Conservation (phyloP, 805 yeast species). For the Saccharomyces paradoxus region DNA sequence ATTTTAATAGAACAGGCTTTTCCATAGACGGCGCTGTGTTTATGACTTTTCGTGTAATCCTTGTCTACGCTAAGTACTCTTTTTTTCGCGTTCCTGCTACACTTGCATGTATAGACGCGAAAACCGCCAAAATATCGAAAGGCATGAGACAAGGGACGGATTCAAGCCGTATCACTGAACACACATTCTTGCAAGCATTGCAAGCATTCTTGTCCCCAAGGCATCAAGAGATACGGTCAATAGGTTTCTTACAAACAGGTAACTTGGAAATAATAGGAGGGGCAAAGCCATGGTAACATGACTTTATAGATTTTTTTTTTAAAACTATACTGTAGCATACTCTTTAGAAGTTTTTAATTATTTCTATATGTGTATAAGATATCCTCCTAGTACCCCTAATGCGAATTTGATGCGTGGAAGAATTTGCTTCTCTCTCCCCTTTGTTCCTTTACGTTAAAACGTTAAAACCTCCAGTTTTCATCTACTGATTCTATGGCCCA, state of each 20-base stretch:
- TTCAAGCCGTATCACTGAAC: not conserved
- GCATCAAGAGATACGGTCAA: not conserved
- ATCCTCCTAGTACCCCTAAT: not conserved
- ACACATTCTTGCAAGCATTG: not conserved
- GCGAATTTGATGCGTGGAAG: not conserved
- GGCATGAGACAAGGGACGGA: not conserved
- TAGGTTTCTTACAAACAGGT: not conserved
- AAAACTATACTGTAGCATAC: not conserved
- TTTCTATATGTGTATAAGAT: not conserved
- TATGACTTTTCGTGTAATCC: not conserved
- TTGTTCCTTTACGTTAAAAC: slow-evolving; percentile 5
- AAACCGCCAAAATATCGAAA: not conserved
- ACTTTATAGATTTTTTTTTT: not conserved
- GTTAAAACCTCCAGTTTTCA: slow-evolving; percentile 72
- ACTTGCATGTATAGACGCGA: not conserved
- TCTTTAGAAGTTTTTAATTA: not conserved
- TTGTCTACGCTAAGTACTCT: not conserved
- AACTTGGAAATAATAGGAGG: not conserved
- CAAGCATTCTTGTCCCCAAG: not conserved
- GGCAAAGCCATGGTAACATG: not conserved
- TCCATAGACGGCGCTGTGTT: not conserved
- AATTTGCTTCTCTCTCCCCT: not conserved
- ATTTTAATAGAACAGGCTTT: not conserved
- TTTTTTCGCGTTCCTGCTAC: not conserved
- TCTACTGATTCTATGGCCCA: slow-evolving; percentile 95